phyloP scores from a whole-genome alignment of 257 asterid species.

The Solanum ahanhuiri region DNA sequence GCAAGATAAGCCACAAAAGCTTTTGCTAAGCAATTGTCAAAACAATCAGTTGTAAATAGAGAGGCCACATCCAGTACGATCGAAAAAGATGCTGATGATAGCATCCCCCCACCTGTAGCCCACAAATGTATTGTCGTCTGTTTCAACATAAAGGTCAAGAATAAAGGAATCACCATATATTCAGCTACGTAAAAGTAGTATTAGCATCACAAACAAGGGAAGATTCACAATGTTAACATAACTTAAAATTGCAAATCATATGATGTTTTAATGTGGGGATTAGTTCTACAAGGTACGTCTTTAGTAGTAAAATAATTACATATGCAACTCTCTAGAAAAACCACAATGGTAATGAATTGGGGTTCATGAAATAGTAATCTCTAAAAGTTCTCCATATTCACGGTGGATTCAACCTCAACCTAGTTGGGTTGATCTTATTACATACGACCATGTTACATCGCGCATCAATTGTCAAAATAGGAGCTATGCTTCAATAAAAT shows the following conservation, averaged over 20 bases:
- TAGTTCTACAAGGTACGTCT: not conserved
- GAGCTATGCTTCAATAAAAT: not conserved
- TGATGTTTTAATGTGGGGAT: not conserved
- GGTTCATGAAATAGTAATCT: not conserved
- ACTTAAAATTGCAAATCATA: not conserved
- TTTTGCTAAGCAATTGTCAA: conserved; percentile 61
- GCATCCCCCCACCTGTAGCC: conserved; percentile 63
- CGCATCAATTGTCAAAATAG: not conserved
- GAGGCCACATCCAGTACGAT: conserved; percentile 47
- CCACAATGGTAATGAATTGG: not conserved
- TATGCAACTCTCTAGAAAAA: not conserved
- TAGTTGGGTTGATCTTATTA: not conserved
- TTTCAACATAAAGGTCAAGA: conserved; percentile 10
- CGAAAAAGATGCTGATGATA: conserved; percentile 63
- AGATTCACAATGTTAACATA: not conserved
- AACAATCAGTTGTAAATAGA: conserved; percentile 34
- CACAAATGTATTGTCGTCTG: conserved; percentile 84
- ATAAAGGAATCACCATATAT: not conserved
- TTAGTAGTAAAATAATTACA: not conserved
- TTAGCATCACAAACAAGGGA: not conserved
- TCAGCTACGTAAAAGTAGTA: not conserved
- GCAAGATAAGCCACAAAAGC: conserved; percentile 46
- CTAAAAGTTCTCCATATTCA: not conserved
- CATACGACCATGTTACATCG: not conserved
- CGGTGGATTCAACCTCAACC: not conserved